Conservation (phyloP, 2,329 filamentous ascomycete genomes). For the Epichloe aotearoae region DNA sequence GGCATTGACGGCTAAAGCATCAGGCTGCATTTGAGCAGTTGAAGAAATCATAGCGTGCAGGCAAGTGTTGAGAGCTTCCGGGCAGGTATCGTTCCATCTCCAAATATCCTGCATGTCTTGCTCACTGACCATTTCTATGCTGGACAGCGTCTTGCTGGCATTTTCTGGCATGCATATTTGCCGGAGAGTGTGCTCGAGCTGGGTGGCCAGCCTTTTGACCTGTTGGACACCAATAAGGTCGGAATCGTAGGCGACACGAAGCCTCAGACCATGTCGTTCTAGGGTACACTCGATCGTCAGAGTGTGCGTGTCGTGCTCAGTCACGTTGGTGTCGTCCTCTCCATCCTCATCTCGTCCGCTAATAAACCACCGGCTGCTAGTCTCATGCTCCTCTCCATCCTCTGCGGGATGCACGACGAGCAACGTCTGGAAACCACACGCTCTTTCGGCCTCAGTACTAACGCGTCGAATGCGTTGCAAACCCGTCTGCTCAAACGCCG, state of each 20-base stretch:
- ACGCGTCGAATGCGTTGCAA: conserved; percentile 7
- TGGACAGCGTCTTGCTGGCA: neutral
- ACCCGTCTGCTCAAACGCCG: conserved; percentile 9
- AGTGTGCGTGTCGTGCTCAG: conserved; percentile 1
- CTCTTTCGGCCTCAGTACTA: conserved; percentile 1
- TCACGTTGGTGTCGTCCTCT: conserved; percentile 4
- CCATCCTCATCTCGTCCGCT: neutral
- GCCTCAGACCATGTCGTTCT: neutral
- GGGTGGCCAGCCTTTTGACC: neutral
- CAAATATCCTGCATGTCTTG: conserved; percentile 6
- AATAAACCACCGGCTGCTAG: neutral
- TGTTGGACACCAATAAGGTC: neutral
- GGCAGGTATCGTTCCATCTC: conserved; percentile 3
- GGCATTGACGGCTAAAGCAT: conserved; percentile 5
- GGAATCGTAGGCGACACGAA: conserved; percentile 1
- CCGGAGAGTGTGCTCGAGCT: conserved; percentile 2
- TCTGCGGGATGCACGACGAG: conserved; percentile 9
- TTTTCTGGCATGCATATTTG: conserved; percentile 1
- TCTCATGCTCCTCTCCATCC: neutral
- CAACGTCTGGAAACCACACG: conserved; percentile 8
- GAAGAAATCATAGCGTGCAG: conserved; percentile 4
- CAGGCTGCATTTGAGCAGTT: neutral
- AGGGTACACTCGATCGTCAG: conserved; percentile 1
- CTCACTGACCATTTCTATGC: neutral
- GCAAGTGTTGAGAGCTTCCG: neutral